A percentile compares a stretch with the other conserved stretches of the same genome.
Evolutionary conservation across 2,329 filamentous ascomycete species (phyloP).

Genomic region (Aspergillus fijiensis): DNA sequence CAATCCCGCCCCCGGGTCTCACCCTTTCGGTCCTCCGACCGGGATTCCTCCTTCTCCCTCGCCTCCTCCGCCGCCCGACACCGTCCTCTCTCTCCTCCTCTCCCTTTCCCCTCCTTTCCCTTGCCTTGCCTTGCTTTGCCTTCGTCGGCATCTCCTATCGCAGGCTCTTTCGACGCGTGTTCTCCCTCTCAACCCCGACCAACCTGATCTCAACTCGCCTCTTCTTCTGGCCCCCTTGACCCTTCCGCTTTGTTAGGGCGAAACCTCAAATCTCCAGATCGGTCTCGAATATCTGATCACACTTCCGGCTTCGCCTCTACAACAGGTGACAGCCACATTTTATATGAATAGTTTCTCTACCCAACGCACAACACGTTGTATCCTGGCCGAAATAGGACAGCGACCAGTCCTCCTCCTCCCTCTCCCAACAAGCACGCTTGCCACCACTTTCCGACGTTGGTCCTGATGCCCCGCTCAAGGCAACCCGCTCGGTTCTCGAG

Average conservation of each 20-base stretch:
- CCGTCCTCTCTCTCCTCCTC: conserved; percentile 8
- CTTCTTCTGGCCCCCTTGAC: background rate
- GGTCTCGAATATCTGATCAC: background rate
- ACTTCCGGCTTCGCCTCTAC: background rate
- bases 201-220: conserved; percentile 1
- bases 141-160: conserved; percentile 13
- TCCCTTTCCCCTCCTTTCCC: conserved; percentile 7
- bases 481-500: conserved; percentile 38
- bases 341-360: background rate
- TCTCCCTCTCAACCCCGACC: conserved; percentile 14
- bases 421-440: background rate
- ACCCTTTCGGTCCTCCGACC: background rate
- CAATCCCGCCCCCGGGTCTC: background rate
- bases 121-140: conserved; percentile 20
- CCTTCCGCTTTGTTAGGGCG: background rate
- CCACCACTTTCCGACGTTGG: conserved; percentile 1
- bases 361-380: background rate
- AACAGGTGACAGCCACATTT: background rate
- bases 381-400: conserved; percentile 4
- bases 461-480: conserved; percentile 39
- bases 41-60: background rate
- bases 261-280: background rate
- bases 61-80: background rate
- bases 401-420: conserved; percentile 5
- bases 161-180: conserved; percentile 22